Evolutionary conservation across 2,329 filamentous ascomycete genomes (phyloP).

Genomic region (Aspergillus aculeatinus): DNA sequence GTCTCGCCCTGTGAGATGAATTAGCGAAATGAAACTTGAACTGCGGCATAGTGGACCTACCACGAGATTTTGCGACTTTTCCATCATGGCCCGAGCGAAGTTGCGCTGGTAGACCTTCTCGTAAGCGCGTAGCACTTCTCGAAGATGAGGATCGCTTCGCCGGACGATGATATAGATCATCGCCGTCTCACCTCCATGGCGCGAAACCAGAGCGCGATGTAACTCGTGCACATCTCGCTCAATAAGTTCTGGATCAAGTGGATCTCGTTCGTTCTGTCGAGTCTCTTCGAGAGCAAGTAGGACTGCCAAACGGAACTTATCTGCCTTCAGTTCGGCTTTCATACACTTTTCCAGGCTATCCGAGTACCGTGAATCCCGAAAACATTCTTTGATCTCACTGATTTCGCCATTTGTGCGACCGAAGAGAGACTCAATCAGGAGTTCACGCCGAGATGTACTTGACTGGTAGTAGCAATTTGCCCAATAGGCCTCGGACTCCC

Average conservation of each 20-base stretch:
- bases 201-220: conserved; percentile 66
- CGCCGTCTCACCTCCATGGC: conserved; percentile 76
- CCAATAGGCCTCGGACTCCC: conserved; percentile 96
- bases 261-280: conserved; percentile 77
- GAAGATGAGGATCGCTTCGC: conserved; percentile 76
- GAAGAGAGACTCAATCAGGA: conserved; percentile 91
- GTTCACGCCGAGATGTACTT: conserved; percentile 77
- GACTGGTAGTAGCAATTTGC: conserved; percentile 97
- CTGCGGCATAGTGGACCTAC: conserved; percentile 57
- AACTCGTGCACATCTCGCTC: conserved; percentile 72
- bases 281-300: conserved; percentile 78
- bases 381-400: conserved; percentile 78
- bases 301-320: conserved; percentile 92
- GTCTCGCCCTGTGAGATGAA: conserved; percentile 71
- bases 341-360: conserved; percentile 82
- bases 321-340: conserved; percentile 87
- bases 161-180: conserved; percentile 84
- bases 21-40: conserved; percentile 3
- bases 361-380: conserved; percentile 86
- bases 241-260: conserved; percentile 61
- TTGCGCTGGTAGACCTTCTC: conserved; percentile 72
- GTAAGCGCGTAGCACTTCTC: conserved; percentile 76
- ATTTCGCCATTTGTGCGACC: conserved; percentile 88
- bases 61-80: conserved; percentile 87
- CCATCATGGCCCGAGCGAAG: conserved; percentile 82